Percentiles rank a stretch among this genome's conserved stretches.
phyloP scores from a whole-genome alignment of 2,329 filamentous ascomycete species.

The Sporothrix dimorphospora region DNA sequence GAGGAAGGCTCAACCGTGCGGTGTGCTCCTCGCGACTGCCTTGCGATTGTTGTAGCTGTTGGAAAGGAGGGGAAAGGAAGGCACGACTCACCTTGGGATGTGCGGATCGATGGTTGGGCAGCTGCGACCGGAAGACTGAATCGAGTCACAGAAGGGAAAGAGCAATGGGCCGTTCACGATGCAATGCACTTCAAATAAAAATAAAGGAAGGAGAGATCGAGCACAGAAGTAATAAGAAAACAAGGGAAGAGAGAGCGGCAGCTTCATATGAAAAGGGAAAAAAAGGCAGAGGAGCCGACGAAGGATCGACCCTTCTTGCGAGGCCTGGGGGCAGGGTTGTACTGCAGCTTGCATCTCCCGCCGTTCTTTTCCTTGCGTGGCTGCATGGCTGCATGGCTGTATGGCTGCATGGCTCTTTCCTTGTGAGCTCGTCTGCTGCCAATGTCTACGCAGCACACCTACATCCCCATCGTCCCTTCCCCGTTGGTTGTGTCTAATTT shows the following conservation, averaged over 20 bases:
- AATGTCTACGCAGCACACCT: neutral
- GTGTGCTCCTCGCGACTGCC: neutral
- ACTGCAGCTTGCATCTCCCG: slow-evolving; percentile 24
- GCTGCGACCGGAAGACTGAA: neutral
- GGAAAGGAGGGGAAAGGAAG: no score
- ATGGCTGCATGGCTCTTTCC: neutral
- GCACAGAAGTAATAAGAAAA: neutral
- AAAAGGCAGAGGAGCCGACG: slow-evolving; percentile 2
- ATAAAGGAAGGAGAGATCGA: neutral
- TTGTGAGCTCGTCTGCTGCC: neutral
- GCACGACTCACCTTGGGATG: neutral
- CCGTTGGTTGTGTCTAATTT: slow-evolving; percentile 25
- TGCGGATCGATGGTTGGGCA: neutral
- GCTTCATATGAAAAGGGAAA: neutral
- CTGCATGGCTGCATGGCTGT: neutral
- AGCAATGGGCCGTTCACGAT: neutral
- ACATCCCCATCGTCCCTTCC: neutral
- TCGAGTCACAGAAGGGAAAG: neutral
- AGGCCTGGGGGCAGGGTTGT: slow-evolving; percentile 11
- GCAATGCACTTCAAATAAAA: neutral
- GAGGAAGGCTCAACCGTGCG: neutral
- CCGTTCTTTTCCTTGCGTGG: slow-evolving; percentile 3
- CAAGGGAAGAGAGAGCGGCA: neutral
- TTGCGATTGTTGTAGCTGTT: neutral
- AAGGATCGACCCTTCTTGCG: neutral